phyloP scores from a whole-genome alignment of 352 stramenopile species.

The Pythium dissimile region DNA sequence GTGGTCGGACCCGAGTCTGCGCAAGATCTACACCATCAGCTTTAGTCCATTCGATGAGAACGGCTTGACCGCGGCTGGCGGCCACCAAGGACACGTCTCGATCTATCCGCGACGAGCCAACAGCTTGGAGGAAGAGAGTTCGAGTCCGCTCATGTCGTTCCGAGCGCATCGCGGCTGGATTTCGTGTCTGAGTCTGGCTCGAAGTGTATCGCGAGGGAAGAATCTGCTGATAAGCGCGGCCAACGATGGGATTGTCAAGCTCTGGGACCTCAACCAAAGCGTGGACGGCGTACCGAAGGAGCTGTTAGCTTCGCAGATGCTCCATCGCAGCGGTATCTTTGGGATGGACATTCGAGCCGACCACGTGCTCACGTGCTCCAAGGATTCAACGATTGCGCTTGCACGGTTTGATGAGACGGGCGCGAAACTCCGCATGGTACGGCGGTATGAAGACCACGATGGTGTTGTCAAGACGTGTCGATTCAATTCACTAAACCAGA shows the following conservation, averaged over 20 bases:
- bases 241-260: constrained; percentile 46
- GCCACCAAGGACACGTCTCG: constrained; percentile 45
- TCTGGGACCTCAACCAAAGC: constrained; percentile 53
- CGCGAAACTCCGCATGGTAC: constrained; percentile 15
- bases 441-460: constrained; percentile 34
- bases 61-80: constrained; percentile 33
- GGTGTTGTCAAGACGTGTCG: constrained; percentile 48
- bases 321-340: constrained; percentile 49
- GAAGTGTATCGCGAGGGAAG: constrained; percentile 16
- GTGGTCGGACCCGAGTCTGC: constrained; percentile 31
- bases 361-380: constrained; percentile 44
- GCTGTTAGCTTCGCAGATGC: constrained; percentile 23
- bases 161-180: constrained; percentile 51
- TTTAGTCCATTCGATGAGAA: constrained; percentile 42
- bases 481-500: constrained; percentile 23
- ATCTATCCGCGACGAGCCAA: constrained; percentile 23
- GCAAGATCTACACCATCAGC: constrained; percentile 41
- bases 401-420: constrained; percentile 26
- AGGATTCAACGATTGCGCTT: constrained; percentile 39
- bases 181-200: constrained; percentile 39
- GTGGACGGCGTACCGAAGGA: constrained; percentile 23
- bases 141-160: constrained; percentile 43
- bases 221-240: constrained; percentile 46
- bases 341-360: constrained; percentile 36
- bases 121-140: constrained; percentile 2